A percentile compares a stretch with the other conserved stretches of the same genome.
phyloP scores from a whole-genome alignment of 1,284 basidiomycete genomes.

The Rhizoctonia solani region DNA sequence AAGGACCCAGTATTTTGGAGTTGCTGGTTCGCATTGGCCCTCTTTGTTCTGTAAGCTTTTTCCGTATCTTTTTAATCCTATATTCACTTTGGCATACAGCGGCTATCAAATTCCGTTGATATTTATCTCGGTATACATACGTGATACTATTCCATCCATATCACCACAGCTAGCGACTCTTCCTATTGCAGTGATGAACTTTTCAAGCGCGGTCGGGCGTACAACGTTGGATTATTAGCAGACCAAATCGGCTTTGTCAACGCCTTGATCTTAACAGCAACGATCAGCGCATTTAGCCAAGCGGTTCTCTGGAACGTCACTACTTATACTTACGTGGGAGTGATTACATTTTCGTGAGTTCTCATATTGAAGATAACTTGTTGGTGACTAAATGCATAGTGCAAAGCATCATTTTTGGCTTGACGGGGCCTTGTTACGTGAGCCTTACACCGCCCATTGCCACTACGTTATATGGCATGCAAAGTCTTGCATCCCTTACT shows the following conservation, averaged over 20 bases:
- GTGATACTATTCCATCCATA: conserved; percentile 24
- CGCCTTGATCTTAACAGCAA: conserved; percentile 39
- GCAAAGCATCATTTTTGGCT: conserved; percentile 16
- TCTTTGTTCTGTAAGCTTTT: conserved; percentile 34
- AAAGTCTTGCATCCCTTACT: conserved; percentile 40
- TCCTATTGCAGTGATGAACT: conserved; percentile 41
- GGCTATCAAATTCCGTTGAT: conserved; percentile 28
- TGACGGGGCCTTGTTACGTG: conserved; percentile 22
- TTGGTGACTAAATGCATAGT: not conserved
- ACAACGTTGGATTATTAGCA: conserved; percentile 39
- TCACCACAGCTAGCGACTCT: conserved; percentile 36
- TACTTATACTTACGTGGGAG: conserved; percentile 38
- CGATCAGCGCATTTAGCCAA: conserved; percentile 39
- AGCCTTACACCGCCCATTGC: conserved; percentile 41
- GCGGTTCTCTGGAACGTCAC: conserved; percentile 40
- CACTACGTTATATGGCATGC: conserved; percentile 39
- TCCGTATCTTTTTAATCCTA: not conserved
- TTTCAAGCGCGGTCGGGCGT: conserved; percentile 40
- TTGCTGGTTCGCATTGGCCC: conserved; percentile 29
- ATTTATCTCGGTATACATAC: conserved; percentile 40
- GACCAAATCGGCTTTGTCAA: conserved; percentile 40
- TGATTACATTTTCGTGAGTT: conserved; percentile 41
- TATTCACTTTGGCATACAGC: conserved; percentile 33
- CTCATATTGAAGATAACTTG: conserved; percentile 33
- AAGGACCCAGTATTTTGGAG: conserved; percentile 39